Base-by-base conservation (phyloP, 2,329 filamentous ascomycete species). In the Fusarium concolor region DNA sequence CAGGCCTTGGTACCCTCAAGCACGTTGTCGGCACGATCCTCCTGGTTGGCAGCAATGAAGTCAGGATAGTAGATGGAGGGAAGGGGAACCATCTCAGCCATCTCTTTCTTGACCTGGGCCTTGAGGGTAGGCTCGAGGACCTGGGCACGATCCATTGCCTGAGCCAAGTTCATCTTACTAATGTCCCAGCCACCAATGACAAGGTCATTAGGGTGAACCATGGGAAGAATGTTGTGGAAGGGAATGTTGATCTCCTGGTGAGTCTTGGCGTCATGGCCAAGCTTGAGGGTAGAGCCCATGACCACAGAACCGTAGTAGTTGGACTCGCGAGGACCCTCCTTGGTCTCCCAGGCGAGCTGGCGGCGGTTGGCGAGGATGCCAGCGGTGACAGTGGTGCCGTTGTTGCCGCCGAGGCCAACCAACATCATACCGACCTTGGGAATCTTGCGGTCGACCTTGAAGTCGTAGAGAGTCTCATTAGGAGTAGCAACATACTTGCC, bases 231-330 rank as follows among this genome's bases (percentile, higher is more conserved):
- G 79, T 95, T 89, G 78, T 95, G 93, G 86, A 99, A 97, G 68
- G 96, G 95, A 74, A 99, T 92, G 83, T 98, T 97, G 83, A 99
- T 89, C 77, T 99, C 96, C 81, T 92, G 87, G 75, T 88, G 89
- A 64, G 93, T 96, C 81, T 91, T 88, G 75, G 89, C 86, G 76
- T 98, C 93, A 43, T 91, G 92, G 59, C 96, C 96, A 65, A 99
- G 90, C 88, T 98, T 99, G 84, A 97, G 90, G 71, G 96, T 99
- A 20, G 96, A 98, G 68, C 91, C 87, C 96, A 99, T 98, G 81
- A 98, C 89, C 74, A 98, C 89, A 58, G 96, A 99, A 76, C 96
- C 96, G 80, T 97, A 99, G 88, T 98, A 99, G 84, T 99, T 99
- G 81, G 96, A 91, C 70, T 88, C 85, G 69, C 89, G 93, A 72